Evolutionary conservation across 257 asterid genomes (phyloP), one percentile per base, ranked within the genome.

Genomic region (Capsicum pubescens): DNA sequence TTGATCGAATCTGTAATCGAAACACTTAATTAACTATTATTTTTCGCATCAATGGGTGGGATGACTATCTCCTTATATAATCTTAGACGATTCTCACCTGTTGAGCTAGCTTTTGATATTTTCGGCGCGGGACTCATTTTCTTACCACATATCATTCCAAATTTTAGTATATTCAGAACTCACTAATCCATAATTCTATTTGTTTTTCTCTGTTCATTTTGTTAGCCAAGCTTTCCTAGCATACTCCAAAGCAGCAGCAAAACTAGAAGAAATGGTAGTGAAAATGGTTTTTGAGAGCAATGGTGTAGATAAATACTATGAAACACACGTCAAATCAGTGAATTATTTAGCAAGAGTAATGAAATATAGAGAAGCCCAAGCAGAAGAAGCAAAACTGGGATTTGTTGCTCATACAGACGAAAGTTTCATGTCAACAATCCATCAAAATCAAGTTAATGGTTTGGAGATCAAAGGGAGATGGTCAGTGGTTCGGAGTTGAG

Each of bases 391-490:
- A 61, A 93, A 83, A 15, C 61, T 91, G 87, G 98, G 94, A 6
- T 88, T 92, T 58, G 95, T 91, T 35, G 68, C 95, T 0, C 98
- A 94, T 74, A 94, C 98, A 0, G 98, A 94, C 86, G 93, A 94
- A 87, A 89, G 93, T 10, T 94, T 94, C 26, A 90, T 94, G 94
- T 89, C 98, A 21, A 92, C 93, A 35, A 82, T 94, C 81, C 94
- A 93, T 89, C 97, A 94, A 48, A 90, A 91, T 83, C 87, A 83
- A 82, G 83, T 90, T 1, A 90, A 94, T 84, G 98, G 97, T 26
- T 85, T 94, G 87, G 94, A 93, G 87, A 89, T 94, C 35, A 89
- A 86, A 84, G 90, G 92, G 17, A 85, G 95, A 94, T 52, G 98
- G 98, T 1, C 86, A 90, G 7, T 93, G 95, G 94, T 91, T 93